Percentiles rank a stretch among this genome's conserved stretches.
These are phyloP conservation scores for Chrysoporthe puriensis DNA, from an alignment of 2,329 filamentous ascomycete species.

Conservation along the genomic window DNA sequence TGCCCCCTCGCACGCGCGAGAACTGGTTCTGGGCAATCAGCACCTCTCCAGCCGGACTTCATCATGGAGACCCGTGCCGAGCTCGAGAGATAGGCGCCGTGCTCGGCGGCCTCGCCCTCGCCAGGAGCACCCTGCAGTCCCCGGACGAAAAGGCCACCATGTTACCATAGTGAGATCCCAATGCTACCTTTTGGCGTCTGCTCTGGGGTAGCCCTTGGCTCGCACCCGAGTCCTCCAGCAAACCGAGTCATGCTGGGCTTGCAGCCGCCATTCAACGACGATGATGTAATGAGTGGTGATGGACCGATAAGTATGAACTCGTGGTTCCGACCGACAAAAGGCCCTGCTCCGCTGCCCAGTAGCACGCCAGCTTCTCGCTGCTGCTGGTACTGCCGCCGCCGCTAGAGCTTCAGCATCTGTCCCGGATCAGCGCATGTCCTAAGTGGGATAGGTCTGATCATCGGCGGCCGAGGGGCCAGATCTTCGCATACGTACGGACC, in stretches of 20 bases:
- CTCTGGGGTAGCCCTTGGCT: conserved; percentile 4
- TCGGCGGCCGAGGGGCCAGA: background rate
- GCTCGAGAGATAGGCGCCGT: background rate
- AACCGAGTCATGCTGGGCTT: conserved; percentile 22
- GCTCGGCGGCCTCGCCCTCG: background rate
- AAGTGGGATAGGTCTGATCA: background rate
- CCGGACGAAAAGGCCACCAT: background rate
- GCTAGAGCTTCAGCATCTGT: background rate
- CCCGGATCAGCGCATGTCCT: background rate
- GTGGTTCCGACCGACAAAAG: background rate
- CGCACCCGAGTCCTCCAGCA: background rate
- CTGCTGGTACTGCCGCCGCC: background rate
- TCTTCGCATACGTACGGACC: background rate
- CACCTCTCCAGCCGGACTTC: background rate
- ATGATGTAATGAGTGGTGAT: conserved; percentile 17
- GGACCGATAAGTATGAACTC: background rate
- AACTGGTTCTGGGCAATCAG: background rate
- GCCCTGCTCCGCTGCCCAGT: background rate
- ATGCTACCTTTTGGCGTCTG: conserved; percentile 15
- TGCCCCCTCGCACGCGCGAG: background rate
- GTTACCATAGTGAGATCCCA: conserved; percentile 5
- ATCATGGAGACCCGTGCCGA: conserved; percentile 6
- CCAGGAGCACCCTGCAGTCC: background rate
- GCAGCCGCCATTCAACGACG: conserved; percentile 21
- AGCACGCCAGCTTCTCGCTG: background rate